phyloP scores from a whole-genome alignment of 1,284 basidiomycete genomes.

The Vanrija sp. region DNA sequence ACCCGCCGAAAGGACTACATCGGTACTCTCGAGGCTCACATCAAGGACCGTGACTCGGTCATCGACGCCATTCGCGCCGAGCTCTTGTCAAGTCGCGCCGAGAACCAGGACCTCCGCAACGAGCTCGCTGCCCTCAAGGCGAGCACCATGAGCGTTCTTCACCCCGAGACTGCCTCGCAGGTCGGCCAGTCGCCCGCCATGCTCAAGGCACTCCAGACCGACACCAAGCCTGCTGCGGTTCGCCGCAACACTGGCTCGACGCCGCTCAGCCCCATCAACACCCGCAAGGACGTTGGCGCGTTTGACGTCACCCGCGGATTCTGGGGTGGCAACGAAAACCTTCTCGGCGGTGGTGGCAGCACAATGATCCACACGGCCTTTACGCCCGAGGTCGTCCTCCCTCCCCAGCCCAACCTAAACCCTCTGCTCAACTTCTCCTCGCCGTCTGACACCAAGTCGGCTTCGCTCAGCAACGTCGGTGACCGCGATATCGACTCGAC shows the following conservation, averaged over 20 bases:
- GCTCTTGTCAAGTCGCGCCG: constrained; percentile 69
- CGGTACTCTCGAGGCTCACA: constrained; percentile 84
- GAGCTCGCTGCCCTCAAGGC: constrained; percentile 81
- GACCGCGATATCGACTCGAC: constrained; percentile 56
- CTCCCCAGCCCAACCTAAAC: constrained; percentile 65
- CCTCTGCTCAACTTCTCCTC: constrained; percentile 58
- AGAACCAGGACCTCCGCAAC: constrained; percentile 77
- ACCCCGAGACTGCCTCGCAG: constrained; percentile 40
- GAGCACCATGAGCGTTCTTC: constrained; percentile 50
- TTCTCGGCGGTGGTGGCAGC: constrained; percentile 59
- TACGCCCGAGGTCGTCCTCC: constrained; percentile 58
- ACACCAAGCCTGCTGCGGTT: background rate
- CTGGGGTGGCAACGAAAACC: constrained; percentile 60
- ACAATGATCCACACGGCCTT: constrained; percentile 82
- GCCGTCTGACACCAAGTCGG: constrained; percentile 2
- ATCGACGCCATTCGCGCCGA: constrained; percentile 85
- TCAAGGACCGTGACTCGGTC: constrained; percentile 84
- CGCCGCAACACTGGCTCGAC: background rate
- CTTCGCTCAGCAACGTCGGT: constrained; percentile 27
- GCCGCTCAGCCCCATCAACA: constrained; percentile 57
- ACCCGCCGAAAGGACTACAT: constrained; percentile 95
- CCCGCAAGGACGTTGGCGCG: constrained; percentile 67
- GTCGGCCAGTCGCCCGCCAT: constrained; percentile 39
- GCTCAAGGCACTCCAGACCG: constrained; percentile 34
- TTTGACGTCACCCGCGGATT: constrained; percentile 55